Evolutionary conservation across 202 grass and related monocot species (phyloP), one percentile per base, ranked within the genome.

Genomic region (Digitaria exilis): DNA sequence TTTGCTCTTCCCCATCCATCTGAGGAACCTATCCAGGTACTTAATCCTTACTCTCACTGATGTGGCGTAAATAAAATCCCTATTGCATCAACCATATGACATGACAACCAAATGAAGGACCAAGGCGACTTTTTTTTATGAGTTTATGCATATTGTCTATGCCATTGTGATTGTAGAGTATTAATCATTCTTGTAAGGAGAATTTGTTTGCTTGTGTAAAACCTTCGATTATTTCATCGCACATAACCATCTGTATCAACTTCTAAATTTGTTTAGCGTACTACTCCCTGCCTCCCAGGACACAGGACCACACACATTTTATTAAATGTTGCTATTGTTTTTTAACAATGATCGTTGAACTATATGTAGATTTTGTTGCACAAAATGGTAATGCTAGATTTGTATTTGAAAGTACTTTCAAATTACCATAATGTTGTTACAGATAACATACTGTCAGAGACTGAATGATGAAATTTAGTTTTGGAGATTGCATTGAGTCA

Each of bases 1-100:
- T 87, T 97, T 83, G 73, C 89, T 16, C 94, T 97, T 75, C 91
- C 89, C 35, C 91, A 97, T 68, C 91, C 89, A 80, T 97, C 79
- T 42, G 91, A 97, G 78, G 94, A 97, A 71, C 87, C 91, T 86
- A 75, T 97, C 60, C 94, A 97, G 85, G 94, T 94, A 90, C 26
- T 45, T 79, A 26, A 69, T 68, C 24, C 26, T 45, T 79, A 34
- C 59, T 68, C 24, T 21, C 18, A 43, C 9, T 15, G 59, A 39
- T 52, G 69, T 54, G 22, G 34, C 52, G 24, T 60, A 60, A 60
- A 29, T 12, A 28, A 60, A 60, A 60, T 60, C 28, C 31, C 35
- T 74, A 7, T 52, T 29, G 3, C 16, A 55, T 12, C 9, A 30
- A 65, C 45, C 48, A 75, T 55, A 41, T 11, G 1, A 5, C 71